Base-by-base conservation (phyloP, 306 rosid genomes). In the Glycine soja region DNA sequence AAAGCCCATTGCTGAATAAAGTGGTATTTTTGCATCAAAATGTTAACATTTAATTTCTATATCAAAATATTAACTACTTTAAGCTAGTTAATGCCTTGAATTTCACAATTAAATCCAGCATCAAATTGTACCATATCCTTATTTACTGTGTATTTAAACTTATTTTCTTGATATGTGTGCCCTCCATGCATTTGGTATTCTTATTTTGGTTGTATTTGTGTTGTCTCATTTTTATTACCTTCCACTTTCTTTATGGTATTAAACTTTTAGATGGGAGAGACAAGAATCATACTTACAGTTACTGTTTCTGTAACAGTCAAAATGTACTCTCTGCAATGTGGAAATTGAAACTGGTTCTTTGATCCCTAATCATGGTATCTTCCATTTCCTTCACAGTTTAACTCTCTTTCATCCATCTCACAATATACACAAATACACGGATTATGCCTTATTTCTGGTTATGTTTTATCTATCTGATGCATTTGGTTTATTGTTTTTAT, bases 351-450 rank as follows among this genome's bases (percentile, higher is more conserved):
- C 90, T 11, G 82, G 91, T 76, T 81, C 98, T 74, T 76, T 92
- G 88, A 85, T 89, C 83, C 97, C 99, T 71, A 93, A 95, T 88
- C 88, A 75, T 82, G 99, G 98, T 93, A 90, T 76, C 68, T 87
- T 57, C 84, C 66, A 32, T 70, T 58, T 45, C 73, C 72, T 76
- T 52, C 10, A 19, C 56, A 47, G 36, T 16, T 77, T 81, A 67
- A 13, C 14, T 46, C 51, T 77, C 59, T 50, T 84, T 71, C 67
- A 24, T 34, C 83, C 80, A 76, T 83, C 16, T 50, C 54, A 46
- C 77, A 51, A 43, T 70, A 16, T 38, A 38, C 40, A 36, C 73
- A 57, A 43, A 63, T 10, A 75, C 56, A 24, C 73, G 50, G 47
- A 70, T 76, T 30, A 40, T 73, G 14, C 12, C 57, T 58, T 73